A percentile compares a stretch with the other conserved stretches of the same genome.
Evolutionary conservation across 768 basidiomycete genomes (phyloP).

Genomic region (Sarcodon aspratus): DNA sequence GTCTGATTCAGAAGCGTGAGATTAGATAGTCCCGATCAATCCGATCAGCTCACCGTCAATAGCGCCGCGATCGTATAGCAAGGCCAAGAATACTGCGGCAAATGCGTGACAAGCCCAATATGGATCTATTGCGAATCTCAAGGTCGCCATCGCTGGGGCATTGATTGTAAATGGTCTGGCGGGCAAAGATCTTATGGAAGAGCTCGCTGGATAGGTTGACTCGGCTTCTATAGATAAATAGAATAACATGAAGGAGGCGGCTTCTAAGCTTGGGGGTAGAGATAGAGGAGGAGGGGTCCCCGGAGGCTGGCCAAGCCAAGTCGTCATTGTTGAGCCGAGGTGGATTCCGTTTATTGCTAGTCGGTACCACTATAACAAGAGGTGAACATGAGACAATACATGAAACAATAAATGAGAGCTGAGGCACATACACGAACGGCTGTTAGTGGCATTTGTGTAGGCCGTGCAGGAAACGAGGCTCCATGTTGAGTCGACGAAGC

Average conservation of each 20-base stretch:
- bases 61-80: constrained; percentile 3
- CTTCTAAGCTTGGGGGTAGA: constrained; percentile 1
- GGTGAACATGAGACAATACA: too few species aligned
- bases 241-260: constrained; percentile 3
- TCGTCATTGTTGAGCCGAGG: constrained; percentile 2
- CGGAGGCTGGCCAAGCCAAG: neutral
- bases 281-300: neutral
- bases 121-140: neutral
- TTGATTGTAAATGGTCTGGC: neutral
- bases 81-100: constrained; percentile 3
- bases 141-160: neutral
- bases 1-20: neutral
- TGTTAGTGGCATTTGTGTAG: constrained; percentile 4
- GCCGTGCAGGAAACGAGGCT: neutral
- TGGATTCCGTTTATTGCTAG: constrained; percentile 1
- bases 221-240: constrained; percentile 1
- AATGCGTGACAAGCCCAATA: constrained; percentile 5
- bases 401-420: too few species aligned
- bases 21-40: neutral
- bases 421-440: neutral
- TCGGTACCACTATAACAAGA: neutral
- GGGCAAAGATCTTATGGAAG: neutral
- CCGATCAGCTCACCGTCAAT: constrained; percentile 1
- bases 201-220: neutral
- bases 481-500: neutral